These are phyloP conservation scores for Sporothrix mexicana DNA, from an alignment of 2,329 filamentous ascomycete genomes.

Conservation along the genomic window DNA sequence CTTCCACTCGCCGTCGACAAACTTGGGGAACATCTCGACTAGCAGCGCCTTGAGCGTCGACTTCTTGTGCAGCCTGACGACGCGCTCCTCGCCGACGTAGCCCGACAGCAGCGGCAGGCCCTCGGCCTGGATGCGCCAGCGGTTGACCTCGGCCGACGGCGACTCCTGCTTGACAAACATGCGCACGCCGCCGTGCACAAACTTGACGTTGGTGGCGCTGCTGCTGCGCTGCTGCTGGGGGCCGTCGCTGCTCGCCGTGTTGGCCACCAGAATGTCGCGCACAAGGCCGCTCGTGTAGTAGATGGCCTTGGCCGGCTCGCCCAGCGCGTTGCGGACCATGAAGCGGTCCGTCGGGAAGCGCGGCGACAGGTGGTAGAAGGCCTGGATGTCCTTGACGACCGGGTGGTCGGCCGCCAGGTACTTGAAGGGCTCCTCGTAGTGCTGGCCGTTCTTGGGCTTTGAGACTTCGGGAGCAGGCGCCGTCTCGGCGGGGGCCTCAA, in stretches of 20 bases:
- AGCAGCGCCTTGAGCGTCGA: constrained; percentile 82
- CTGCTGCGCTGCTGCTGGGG: constrained; percentile 27
- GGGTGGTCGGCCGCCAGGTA: constrained; percentile 77
- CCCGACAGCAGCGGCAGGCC: constrained; percentile 89
- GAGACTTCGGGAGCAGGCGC: constrained; percentile 33
- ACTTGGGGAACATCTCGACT: constrained; percentile 95
- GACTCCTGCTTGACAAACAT: constrained; percentile 99
- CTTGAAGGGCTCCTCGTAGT: constrained; percentile 91
- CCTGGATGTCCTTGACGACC: constrained; percentile 76
- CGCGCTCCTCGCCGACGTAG: constrained; percentile 80
- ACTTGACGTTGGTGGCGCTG: constrained; percentile 69
- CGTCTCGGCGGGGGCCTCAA: background rate
- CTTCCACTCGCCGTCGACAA: constrained; percentile 74
- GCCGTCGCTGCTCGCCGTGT: constrained; percentile 82
- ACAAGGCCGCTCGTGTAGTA: constrained; percentile 92
- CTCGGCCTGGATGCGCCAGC: constrained; percentile 95
- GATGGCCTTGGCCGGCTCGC: constrained; percentile 88
- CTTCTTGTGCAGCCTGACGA: constrained; percentile 76
- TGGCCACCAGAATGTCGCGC: constrained; percentile 82
- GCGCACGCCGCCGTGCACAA: constrained; percentile 95
- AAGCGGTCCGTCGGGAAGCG: constrained; percentile 90
- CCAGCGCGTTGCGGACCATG: constrained; percentile 92
- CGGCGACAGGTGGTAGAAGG: constrained; percentile 83
- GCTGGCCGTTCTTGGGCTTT: constrained; percentile 55
- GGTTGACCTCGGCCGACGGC: constrained; percentile 82